Percentiles rank a stretch among this genome's conserved stretches.
phyloP scores from a whole-genome alignment of 2,329 filamentous ascomycete species.

The Coleophoma cylindrospora region DNA sequence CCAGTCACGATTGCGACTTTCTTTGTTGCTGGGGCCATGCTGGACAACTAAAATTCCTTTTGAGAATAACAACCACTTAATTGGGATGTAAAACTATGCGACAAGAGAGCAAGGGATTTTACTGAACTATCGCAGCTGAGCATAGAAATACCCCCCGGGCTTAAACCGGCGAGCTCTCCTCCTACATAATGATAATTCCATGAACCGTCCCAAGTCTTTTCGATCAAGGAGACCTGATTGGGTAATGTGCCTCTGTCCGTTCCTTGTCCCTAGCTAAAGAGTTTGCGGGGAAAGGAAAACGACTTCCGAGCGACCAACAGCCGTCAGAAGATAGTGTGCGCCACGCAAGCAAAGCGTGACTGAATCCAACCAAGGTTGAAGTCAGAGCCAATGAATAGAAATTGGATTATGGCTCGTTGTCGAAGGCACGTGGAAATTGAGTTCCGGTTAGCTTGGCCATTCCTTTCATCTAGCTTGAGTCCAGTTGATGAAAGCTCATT shows the following conservation, averaged over 20 bases:
- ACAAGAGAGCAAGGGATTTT: not conserved
- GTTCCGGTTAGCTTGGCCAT: no score
- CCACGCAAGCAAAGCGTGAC: no score
- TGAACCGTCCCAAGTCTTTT: no score
- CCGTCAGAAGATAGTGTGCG: no score
- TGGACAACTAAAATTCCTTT: not conserved
- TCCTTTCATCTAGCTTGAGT: no score
- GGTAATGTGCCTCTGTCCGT: not conserved
- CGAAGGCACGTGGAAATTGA: no score
- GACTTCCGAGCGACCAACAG: not conserved
- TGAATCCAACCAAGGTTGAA: no score
- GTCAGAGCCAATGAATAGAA: no score
- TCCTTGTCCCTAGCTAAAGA: not conserved
- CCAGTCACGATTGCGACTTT: not conserved
- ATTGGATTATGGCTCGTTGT: no score
- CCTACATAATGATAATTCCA: no score
- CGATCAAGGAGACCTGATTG: not conserved
- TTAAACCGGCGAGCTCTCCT: not conserved
- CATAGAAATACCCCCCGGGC: not conserved
- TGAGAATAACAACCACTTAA: not conserved
- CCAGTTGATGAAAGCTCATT: no score
- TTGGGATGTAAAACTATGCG: not conserved
- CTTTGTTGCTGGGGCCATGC: not conserved
- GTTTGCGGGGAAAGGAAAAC: not conserved
- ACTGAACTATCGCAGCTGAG: not conserved